Percentiles rank a stretch among this genome's conserved stretches.
Evolutionary conservation across 1,284 basidiomycete genomes (phyloP).

Genomic region (Pulchroboletus neoregius): DNA sequence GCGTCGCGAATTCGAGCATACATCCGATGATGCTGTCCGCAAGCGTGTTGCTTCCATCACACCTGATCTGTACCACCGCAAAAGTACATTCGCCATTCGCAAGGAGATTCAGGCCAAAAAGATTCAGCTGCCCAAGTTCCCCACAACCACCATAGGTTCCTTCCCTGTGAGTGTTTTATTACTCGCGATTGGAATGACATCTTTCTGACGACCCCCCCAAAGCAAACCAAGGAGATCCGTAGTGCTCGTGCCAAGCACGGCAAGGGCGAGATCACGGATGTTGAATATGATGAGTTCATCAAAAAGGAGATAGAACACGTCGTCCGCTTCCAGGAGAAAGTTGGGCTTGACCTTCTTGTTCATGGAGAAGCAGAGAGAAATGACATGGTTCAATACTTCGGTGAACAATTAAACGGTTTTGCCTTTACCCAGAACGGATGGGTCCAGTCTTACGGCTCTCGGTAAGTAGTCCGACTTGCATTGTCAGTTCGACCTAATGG

Average conservation of each 20-base stretch:
- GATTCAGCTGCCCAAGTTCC: constrained; percentile 94
- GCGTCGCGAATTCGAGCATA: constrained; percentile 94
- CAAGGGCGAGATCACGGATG: constrained; percentile 87
- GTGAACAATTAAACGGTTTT: constrained; percentile 94
- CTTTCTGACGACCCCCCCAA: constrained; percentile 8
- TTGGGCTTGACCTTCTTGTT: constrained; percentile 95
- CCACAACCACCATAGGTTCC: constrained; percentile 98
- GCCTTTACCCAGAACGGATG: constrained; percentile 98
- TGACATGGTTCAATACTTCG: constrained; percentile 99
- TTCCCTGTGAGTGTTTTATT: constrained; percentile 68
- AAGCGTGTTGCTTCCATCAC: constrained; percentile 94
- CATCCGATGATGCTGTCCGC: constrained; percentile 93
- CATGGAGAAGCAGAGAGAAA: constrained; percentile 99
- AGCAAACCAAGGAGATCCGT: constrained; percentile 99
- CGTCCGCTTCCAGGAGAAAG: constrained; percentile 94
- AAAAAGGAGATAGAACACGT: constrained; percentile 96
- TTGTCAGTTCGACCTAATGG: constrained; percentile 23
- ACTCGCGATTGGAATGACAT: background rate
- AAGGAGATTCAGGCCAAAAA: constrained; percentile 88
- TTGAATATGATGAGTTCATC: constrained; percentile 97
- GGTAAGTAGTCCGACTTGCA: constrained; percentile 42
- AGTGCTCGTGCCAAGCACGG: constrained; percentile 90
- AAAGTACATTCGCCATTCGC: constrained; percentile 86
- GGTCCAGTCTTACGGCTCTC: constrained; percentile 98
- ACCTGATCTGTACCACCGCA: constrained; percentile 83